These are phyloP conservation scores for Cladophialophora exuberans DNA, from an alignment of 2,329 filamentous ascomycete genomes.

Conservation along the genomic window DNA sequence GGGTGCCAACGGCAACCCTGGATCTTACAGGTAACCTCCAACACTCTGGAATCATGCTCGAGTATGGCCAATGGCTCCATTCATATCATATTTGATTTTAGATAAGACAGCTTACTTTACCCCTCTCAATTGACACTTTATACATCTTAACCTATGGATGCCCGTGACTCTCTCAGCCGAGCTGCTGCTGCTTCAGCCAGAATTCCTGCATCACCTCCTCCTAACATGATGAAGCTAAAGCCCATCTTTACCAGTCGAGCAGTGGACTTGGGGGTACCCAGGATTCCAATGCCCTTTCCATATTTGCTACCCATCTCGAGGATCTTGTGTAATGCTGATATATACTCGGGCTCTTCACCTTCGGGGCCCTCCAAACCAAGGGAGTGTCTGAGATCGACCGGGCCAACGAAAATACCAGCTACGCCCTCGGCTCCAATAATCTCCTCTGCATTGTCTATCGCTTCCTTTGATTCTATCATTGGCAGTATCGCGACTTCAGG, in stretches of 20 bases:
- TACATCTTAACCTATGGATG: constrained; percentile 9
- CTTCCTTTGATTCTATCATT: constrained; percentile 19
- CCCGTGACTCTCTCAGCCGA: not conserved
- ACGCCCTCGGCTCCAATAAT: constrained; percentile 15
- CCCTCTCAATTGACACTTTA: no score
- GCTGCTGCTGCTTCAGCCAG: constrained; percentile 12
- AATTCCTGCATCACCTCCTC: constrained; percentile 13
- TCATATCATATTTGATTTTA: no score
- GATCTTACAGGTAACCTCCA: constrained; percentile 14
- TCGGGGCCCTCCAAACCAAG: constrained; percentile 8
- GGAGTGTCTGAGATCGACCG: constrained; percentile 16
- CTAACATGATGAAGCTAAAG: constrained; percentile 17
- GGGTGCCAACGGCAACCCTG: constrained; percentile 14
- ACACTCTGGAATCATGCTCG: not conserved
- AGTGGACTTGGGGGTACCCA: not conserved
- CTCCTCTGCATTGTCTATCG: constrained; percentile 14
- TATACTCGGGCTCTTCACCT: constrained; percentile 6
- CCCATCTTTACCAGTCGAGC: constrained; percentile 3
- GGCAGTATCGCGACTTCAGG: constrained; percentile 9
- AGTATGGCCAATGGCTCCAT: no score
- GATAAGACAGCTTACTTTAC: no score
- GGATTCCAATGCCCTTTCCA: constrained; percentile 9
- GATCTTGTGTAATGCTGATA: constrained; percentile 9
- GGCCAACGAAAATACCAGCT: constrained; percentile 15
- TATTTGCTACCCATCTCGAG: constrained; percentile 1